phyloP scores from a whole-genome alignment of 2,329 filamentous ascomycete species.

The Stenocarpella maydis region DNA sequence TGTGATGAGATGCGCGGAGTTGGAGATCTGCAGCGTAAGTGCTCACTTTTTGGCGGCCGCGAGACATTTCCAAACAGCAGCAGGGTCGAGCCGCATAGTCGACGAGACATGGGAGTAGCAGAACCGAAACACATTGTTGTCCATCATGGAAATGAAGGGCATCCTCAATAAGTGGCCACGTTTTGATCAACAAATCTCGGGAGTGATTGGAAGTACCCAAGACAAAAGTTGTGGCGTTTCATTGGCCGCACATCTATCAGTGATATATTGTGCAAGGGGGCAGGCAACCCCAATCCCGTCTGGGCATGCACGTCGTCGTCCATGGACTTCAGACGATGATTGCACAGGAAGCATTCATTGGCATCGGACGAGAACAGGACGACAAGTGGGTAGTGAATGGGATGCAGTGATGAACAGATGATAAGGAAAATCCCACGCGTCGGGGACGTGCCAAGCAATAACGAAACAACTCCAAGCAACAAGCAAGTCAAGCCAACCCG shows the following conservation, averaged over 20 bases:
- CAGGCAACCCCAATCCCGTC: not conserved
- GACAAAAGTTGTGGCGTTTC: not conserved
- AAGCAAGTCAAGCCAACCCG: not conserved
- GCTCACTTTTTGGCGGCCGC: not conserved
- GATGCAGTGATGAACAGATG: not conserved
- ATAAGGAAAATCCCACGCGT: not conserved
- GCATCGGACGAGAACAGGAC: not conserved
- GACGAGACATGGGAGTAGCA: conserved; percentile 19
- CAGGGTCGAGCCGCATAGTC: not conserved
- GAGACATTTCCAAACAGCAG: not conserved
- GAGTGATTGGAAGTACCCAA: conserved; percentile 4
- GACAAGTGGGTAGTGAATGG: too few species aligned
- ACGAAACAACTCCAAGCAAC: not conserved
- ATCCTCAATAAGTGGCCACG: not conserved
- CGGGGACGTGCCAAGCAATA: not conserved
- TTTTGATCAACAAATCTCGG: conserved; percentile 6
- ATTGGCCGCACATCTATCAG: not conserved
- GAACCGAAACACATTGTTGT: conserved; percentile 10
- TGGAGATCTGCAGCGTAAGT: not conserved
- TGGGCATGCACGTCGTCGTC: conserved; percentile 3
- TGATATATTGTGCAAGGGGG: not conserved
- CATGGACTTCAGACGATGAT: conserved; percentile 8
- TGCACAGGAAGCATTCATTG: too few species aligned
- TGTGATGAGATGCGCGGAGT: conserved; percentile 6
- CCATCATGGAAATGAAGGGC: not conserved